A percentile compares a stretch with the other conserved stretches of the same genome.
These are phyloP conservation scores for Gleditsia sinensis DNA, from an alignment of 306 rosid genomes.

Conservation along the genomic window DNA sequence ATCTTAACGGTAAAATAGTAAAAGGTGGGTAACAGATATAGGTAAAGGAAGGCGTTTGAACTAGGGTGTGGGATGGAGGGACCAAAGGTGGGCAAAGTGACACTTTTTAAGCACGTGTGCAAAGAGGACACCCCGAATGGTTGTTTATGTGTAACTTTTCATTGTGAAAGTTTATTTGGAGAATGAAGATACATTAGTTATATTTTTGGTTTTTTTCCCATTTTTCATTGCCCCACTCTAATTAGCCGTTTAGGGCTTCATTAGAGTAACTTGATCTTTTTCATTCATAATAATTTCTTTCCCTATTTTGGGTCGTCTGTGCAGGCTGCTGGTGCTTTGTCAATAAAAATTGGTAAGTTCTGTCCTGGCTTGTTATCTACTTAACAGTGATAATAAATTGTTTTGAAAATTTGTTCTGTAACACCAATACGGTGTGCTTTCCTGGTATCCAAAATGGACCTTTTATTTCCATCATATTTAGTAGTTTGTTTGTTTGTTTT, in stretches of 20 bases:
- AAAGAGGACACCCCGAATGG: neutral
- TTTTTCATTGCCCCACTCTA: neutral
- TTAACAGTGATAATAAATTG: neutral
- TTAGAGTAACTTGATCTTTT: slow-evolving; percentile 9
- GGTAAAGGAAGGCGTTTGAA: neutral
- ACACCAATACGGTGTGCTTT: neutral
- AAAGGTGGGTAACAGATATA: too few species aligned
- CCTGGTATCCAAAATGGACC: neutral
- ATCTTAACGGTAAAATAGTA: neutral
- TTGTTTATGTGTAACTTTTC: neutral
- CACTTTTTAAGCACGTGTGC: neutral
- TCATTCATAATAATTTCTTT: neutral
- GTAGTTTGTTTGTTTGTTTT: neutral
- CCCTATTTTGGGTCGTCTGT: slow-evolving; percentile 13
- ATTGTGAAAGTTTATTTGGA: neutral
- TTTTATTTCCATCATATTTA: too few species aligned
- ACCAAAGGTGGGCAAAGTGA: neutral
- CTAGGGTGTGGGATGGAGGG: neutral
- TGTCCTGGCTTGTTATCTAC: neutral
- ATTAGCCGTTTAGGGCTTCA: neutral
- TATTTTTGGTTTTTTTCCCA: neutral
- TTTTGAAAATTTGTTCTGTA: neutral
- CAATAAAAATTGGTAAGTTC: slow-evolving; percentile 75
- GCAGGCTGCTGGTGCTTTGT: slow-evolving; percentile 97
- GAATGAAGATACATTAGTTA: neutral